These are phyloP conservation scores for Sicyos baderoa DNA, from an alignment of 306 rosid species.

Conservation along the genomic window DNA sequence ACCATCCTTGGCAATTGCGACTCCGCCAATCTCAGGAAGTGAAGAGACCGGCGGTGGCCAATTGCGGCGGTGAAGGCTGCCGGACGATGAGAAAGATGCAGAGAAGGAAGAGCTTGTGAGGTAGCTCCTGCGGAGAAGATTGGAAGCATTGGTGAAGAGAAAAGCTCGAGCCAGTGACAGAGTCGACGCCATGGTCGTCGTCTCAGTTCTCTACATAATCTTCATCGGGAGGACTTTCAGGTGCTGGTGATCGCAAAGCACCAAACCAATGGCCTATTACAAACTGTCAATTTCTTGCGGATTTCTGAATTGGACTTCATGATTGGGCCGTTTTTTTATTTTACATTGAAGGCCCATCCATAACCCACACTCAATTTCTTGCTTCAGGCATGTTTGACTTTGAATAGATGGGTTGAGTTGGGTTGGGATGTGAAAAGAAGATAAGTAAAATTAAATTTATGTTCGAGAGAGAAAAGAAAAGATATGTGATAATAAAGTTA, in stretches of 20 bases:
- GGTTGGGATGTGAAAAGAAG: no score
- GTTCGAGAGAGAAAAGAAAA: no score
- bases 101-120: not conserved
- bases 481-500: no score
- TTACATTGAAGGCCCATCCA: no score
- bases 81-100: constrained; percentile 13
- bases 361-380: no score
- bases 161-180: not conserved
- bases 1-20: constrained; percentile 68
- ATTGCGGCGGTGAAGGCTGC: constrained; percentile 40
- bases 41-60: constrained; percentile 63
- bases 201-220: not conserved
- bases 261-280: no score
- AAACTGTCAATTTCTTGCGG: no score
- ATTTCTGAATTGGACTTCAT: no score
- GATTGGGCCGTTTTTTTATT: no score
- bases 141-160: constrained; percentile 11
- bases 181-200: constrained; percentile 9
- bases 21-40: constrained; percentile 58
- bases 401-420: no score
- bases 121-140: not conserved
- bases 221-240: not conserved
- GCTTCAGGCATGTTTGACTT: no score
- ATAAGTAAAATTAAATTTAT: no score
- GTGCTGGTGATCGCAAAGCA: not conserved